phyloP scores from a whole-genome alignment of 2,329 filamentous ascomycete genomes.

The Sarocladium oryzae region DNA sequence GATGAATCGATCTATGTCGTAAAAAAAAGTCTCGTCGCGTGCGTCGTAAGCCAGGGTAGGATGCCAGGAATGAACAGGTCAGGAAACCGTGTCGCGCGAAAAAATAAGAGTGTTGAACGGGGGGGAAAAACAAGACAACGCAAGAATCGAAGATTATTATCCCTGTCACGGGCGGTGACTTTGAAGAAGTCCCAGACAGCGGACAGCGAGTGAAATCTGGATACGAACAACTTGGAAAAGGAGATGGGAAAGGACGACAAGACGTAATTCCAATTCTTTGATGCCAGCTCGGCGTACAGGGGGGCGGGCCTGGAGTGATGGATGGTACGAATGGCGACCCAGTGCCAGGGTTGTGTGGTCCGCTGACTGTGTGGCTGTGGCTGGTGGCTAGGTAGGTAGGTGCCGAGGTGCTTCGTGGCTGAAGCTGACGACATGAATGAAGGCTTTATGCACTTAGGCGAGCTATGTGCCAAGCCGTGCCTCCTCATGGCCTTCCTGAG shows the following conservation, averaged over 20 bases:
- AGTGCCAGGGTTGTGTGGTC: no score
- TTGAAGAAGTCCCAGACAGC: not conserved
- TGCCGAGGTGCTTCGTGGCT: no score
- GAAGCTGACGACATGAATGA: no score
- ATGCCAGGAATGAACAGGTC: not conserved
- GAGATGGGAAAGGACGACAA: slow-evolving; percentile 1
- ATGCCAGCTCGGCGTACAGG: slow-evolving; percentile 3
- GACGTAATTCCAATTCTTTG: slow-evolving; percentile 8
- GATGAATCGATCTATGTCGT: not conserved
- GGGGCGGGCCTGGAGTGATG: not conserved
- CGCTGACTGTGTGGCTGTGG: no score
- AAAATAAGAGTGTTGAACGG: not conserved
- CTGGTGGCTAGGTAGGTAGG: no score
- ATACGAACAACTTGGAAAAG: not conserved
- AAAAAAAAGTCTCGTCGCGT: not conserved
- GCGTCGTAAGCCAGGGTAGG: slow-evolving; percentile 5
- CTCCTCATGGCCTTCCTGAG: no score
- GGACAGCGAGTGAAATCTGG: not conserved
- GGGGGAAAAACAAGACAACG: no score
- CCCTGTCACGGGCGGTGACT: not conserved
- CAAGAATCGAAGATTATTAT: not conserved
- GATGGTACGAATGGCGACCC: no score
- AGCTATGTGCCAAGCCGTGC: no score
- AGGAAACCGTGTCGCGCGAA: not conserved
- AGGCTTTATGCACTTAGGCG: no score